These are phyloP conservation scores for Rickenella mellea DNA, from an alignment of 768 basidiomycete genomes.

Conservation along the genomic window DNA sequence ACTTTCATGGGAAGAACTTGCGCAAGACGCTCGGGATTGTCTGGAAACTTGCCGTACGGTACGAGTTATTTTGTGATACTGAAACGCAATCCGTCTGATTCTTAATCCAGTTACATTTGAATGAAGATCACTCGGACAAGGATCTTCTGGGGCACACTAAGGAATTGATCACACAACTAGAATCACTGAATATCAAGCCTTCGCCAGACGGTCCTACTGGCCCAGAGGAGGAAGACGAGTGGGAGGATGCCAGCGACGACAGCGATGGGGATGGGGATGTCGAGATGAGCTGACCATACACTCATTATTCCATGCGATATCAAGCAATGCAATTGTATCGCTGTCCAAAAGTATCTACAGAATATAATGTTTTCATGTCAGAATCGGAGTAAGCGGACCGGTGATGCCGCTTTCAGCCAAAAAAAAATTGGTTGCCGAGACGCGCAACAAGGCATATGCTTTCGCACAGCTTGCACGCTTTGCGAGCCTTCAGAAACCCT, in stretches of 20 bases:
- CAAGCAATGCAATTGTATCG: no score
- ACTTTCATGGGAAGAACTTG: constrained; percentile 63
- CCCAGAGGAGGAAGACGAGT: constrained; percentile 45
- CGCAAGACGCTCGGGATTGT: constrained; percentile 69
- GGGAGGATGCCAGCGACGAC: constrained; percentile 44
- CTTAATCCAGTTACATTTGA: constrained; percentile 50
- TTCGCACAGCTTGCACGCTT: no score
- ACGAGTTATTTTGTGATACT: neutral
- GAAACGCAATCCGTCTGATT: neutral
- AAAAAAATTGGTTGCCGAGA: no score
- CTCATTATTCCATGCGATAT: neutral
- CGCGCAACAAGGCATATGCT: no score
- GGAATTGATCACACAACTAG: constrained; percentile 63
- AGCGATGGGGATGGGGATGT: constrained; percentile 38
- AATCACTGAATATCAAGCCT: constrained; percentile 54
- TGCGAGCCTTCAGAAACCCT: no score
- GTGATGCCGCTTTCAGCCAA: no score
- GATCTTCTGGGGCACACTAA: constrained; percentile 67
- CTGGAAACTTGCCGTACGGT: constrained; percentile 78
- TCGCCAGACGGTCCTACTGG: no score
- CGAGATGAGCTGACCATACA: constrained; percentile 24
- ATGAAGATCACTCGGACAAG: constrained; percentile 65
- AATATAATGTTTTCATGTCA: no score
- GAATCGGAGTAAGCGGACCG: no score
- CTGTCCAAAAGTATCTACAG: no score